A percentile compares a stretch with the other conserved stretches of the same genome.
Evolutionary conservation across 805 yeast species (phyloP).

Genomic region (Saturnispora dispora): DNA sequence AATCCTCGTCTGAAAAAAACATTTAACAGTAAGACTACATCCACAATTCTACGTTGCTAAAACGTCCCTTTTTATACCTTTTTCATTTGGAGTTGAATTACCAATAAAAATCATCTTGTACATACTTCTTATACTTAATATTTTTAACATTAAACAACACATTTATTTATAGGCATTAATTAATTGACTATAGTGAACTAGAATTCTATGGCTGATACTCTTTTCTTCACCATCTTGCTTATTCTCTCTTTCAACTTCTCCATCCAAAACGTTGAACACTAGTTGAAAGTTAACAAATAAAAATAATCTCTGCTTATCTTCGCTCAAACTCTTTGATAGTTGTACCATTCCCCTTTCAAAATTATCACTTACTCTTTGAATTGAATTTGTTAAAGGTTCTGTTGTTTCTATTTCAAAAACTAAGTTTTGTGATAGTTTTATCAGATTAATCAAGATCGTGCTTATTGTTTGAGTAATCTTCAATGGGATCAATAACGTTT

Average conservation of each 20-base stretch:
- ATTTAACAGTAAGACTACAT: background rate
- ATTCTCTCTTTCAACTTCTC: conserved; percentile 4
- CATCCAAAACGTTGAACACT: conserved; percentile 43
- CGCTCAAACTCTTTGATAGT: conserved; percentile 39
- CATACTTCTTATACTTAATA: background rate
- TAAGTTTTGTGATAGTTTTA: conserved; percentile 39
- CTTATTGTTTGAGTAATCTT: conserved; percentile 75
- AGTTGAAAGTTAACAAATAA: conserved; percentile 64
- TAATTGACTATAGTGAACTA: conserved; percentile 2
- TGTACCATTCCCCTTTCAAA: conserved; percentile 74
- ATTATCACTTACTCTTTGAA: conserved; percentile 64
- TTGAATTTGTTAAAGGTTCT: conserved; percentile 68
- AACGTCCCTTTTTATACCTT: background rate
- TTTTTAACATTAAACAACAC: background rate
- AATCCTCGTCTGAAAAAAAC: conserved; percentile 2
- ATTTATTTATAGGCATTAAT: conserved; percentile 2
- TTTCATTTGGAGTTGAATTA: too few relatives aligned
- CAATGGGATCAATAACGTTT: conserved; percentile 38
- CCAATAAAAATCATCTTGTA: background rate
- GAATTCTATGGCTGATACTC: background rate
- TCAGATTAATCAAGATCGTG: conserved; percentile 57
- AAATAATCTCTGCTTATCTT: conserved; percentile 52
- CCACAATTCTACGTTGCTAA: too few relatives aligned
- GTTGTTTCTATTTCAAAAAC: conserved; percentile 29
- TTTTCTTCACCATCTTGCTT: background rate